Conservation (phyloP, 2,329 filamentous ascomycete species). For the Clarireedia hainanense region DNA sequence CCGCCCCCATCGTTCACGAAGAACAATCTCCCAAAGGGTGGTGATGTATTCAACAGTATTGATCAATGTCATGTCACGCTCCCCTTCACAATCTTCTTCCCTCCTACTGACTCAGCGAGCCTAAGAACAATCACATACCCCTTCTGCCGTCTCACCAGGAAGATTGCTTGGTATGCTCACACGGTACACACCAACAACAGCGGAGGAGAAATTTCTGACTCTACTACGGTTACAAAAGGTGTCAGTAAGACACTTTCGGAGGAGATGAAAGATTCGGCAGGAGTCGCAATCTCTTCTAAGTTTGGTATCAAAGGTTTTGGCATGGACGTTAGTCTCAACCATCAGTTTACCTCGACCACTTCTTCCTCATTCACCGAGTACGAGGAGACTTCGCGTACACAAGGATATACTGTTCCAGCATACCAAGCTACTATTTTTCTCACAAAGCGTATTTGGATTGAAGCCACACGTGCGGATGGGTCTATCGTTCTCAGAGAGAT, state of each 20-base stretch:
- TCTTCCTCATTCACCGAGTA: neutral
- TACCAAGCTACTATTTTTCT: neutral
- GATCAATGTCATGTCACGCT: neutral
- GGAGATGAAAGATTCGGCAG: neutral
- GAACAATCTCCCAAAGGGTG: neutral
- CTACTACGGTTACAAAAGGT: neutral
- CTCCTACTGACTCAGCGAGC: neutral
- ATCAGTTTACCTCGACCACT: neutral
- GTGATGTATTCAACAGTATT: neutral
- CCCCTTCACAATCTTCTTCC: neutral
- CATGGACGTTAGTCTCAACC: neutral
- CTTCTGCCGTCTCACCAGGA: neutral
- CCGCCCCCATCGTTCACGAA: neutral
- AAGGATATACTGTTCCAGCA: neutral
- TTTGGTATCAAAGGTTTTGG: neutral
- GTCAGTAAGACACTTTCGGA: neutral
- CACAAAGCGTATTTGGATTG: neutral
- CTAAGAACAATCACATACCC: neutral
- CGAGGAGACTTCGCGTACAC: neutral
- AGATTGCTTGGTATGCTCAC: neutral
- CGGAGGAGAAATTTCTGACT: neutral
- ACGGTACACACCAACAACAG: neutral
- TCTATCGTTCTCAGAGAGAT: conserved; percentile 1
- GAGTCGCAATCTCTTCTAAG: neutral
- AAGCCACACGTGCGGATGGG: neutral